Evolutionary conservation across 495 filamentous ascomycete species (phyloP).

Genomic region (Cenococcum geophilum): DNA sequence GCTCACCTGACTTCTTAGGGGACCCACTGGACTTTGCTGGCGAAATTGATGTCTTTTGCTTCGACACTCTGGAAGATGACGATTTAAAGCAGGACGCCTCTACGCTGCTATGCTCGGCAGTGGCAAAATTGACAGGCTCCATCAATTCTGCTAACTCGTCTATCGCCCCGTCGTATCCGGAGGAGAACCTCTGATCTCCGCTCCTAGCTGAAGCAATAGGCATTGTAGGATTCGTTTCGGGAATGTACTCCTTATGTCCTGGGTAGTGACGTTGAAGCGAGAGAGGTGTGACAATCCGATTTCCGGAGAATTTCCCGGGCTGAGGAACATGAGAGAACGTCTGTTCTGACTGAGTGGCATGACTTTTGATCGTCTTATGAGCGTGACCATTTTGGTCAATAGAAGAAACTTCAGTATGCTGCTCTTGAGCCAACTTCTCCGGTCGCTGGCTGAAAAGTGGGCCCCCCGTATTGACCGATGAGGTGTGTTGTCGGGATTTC

Average conservation of each 20-base stretch:
- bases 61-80: not conserved
- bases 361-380: constrained; percentile 3
- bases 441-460: not conserved
- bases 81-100: constrained; percentile 26
- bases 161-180: constrained; percentile 26
- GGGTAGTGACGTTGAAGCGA: constrained; percentile 17
- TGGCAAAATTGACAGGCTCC: not conserved
- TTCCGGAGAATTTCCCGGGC: constrained; percentile 15
- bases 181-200: constrained; percentile 7
- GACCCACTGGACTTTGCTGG: constrained; percentile 16
- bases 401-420: not conserved
- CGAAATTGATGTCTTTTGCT: constrained; percentile 3
- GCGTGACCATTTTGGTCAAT: not conserved
- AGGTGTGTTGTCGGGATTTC: not conserved
- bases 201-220: constrained; percentile 3
- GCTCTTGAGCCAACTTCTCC: not conserved
- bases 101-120: not conserved
- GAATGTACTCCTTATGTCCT: constrained; percentile 14
- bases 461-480: not conserved
- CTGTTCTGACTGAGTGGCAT: not conserved
- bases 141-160: constrained; percentile 12
- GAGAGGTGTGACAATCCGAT: constrained; percentile 7
- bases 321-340: not conserved
- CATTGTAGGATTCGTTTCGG: not conserved
- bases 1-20: constrained; percentile 25